Evolutionary conservation across 2,329 filamentous ascomycete genomes (phyloP).

Genomic region (Beauveria varroae): DNA sequence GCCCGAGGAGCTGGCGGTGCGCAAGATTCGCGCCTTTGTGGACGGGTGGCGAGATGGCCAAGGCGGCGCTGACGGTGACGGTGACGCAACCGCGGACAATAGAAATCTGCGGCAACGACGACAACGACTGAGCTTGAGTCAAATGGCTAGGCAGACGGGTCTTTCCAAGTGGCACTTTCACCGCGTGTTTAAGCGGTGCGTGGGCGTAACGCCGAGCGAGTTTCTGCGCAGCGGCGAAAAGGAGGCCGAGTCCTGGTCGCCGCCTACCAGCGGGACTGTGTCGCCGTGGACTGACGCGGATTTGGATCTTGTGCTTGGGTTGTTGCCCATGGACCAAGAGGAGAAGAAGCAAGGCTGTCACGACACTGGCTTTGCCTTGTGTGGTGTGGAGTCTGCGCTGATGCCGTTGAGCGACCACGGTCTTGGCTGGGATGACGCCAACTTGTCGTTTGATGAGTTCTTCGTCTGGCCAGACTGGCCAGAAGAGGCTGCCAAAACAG

Average conservation of each 20-base stretch:
- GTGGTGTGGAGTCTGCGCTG: neutral
- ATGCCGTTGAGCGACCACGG: neutral
- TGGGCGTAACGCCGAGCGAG: conserved; percentile 38
- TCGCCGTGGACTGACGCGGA: conserved; percentile 6
- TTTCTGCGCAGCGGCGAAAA: conserved; percentile 19
- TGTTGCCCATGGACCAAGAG: neutral
- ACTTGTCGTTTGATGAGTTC: conserved; percentile 16
- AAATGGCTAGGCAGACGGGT: conserved; percentile 42
- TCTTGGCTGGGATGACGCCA: neutral
- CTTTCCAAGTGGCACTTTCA: conserved; percentile 53
- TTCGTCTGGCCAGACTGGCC: conserved; percentile 16
- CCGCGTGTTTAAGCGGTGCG: conserved; percentile 48
- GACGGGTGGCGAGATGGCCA: conserved; percentile 13
- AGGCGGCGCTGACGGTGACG: no score
- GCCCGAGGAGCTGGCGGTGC: conserved; percentile 36
- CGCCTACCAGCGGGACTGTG: conserved; percentile 12
- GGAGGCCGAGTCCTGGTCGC: neutral
- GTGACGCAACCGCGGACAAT: neutral
- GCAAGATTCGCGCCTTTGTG: conserved; percentile 30
- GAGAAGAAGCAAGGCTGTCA: neutral
- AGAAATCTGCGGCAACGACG: neutral
- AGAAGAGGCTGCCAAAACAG: neutral
- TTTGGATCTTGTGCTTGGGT: neutral
- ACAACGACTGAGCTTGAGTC: conserved; percentile 27
- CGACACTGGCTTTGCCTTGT: neutral